phyloP scores from a whole-genome alignment of 768 basidiomycete species.

The Termitomyces sp. region DNA sequence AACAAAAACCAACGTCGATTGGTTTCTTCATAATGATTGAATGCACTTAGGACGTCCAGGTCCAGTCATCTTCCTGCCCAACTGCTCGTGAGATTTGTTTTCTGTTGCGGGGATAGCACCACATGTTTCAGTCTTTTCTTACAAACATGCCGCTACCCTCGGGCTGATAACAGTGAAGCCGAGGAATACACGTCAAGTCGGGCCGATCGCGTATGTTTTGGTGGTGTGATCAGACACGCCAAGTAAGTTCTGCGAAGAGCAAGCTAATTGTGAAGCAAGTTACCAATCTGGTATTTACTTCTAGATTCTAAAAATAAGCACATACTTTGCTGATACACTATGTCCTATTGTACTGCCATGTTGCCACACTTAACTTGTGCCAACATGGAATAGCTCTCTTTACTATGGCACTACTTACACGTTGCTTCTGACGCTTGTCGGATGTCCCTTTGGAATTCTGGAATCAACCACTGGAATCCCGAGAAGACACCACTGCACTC shows the following conservation, averaged over 20 bases:
- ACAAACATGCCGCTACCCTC: constrained; percentile 13
- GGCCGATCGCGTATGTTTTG: background rate
- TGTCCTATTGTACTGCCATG: no score
- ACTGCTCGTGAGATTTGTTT: background rate
- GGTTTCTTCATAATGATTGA: background rate
- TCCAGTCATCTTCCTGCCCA: background rate
- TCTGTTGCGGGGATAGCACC: constrained; percentile 1
- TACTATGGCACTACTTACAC: background rate
- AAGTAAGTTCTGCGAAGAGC: no score
- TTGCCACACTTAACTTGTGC: background rate
- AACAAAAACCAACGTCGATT: background rate
- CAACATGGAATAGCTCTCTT: background rate
- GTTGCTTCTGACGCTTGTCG: no score
- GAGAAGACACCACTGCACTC: background rate
- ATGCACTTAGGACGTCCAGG: no score
- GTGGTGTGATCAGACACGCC: no score
- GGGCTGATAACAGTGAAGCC: constrained; percentile 3
- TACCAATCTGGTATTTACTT: no score
- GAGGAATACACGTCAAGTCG: background rate
- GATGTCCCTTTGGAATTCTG: background rate
- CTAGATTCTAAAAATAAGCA: no score
- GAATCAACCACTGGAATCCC: no score
- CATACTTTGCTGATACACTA: no score
- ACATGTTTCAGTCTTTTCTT: background rate
- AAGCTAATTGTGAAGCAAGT: no score